These are phyloP conservation scores for Coemansia sp. DNA, from an alignment of 192 early-diverging fungal genomes.

Conservation along the genomic window DNA sequence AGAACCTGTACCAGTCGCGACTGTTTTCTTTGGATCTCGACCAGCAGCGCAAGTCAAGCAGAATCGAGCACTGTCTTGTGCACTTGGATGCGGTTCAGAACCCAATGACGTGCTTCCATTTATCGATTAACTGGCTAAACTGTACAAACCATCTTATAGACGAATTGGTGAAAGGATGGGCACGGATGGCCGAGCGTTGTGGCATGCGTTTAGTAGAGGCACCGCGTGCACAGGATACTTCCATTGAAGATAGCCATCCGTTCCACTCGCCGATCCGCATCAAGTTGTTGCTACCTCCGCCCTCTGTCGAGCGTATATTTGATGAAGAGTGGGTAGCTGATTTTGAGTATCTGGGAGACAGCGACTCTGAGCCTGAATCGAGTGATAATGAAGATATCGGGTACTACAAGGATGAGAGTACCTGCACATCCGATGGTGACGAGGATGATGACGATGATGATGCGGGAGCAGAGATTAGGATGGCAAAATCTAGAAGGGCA, in stretches of 20 bases:
- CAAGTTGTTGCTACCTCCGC: constrained; percentile 58
- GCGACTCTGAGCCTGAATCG: constrained; percentile 27
- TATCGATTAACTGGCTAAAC: constrained; percentile 93
- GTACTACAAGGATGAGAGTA: background rate
- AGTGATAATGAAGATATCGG: background rate
- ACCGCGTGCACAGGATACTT: constrained; percentile 51
- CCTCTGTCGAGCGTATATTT: constrained; percentile 52
- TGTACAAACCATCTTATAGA: constrained; percentile 88
- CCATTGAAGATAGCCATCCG: constrained; percentile 75
- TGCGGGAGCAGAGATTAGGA: background rate
- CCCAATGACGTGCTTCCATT: constrained; percentile 83
- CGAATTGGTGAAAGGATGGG: constrained; percentile 80
- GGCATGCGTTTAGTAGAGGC: constrained; percentile 89
- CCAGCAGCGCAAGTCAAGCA: constrained; percentile 66
- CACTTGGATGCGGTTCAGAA: constrained; percentile 92
- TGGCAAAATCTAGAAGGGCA: too few species aligned
- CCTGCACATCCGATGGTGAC: background rate
- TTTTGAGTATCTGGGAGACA: constrained; percentile 24
- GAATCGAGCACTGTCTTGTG: constrained; percentile 78
- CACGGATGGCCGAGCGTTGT: constrained; percentile 74
- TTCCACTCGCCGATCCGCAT: constrained; percentile 79
- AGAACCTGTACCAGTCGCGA: constrained; percentile 59
- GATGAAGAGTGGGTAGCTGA: constrained; percentile 29
- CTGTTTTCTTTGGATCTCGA: constrained; percentile 81
- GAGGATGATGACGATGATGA: background rate